These are phyloP conservation scores for Earliella scabrosa DNA, from an alignment of 1,284 basidiomycete species.

Conservation along the genomic window DNA sequence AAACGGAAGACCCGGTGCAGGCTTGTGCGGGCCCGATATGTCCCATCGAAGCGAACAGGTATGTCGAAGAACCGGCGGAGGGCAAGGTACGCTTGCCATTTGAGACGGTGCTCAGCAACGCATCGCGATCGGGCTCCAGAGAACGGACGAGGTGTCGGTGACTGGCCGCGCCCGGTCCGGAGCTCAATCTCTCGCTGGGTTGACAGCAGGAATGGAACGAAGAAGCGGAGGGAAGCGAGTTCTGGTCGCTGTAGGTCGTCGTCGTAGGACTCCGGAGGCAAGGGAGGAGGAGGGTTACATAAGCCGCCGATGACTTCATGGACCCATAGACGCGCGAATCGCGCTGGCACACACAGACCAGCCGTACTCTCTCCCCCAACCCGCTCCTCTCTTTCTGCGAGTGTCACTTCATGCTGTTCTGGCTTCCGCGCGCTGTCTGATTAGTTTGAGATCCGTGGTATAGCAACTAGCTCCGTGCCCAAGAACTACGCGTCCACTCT, in stretches of 20 bases:
- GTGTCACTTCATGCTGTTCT: slow-evolving; percentile 10
- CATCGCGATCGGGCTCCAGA: slow-evolving; percentile 36
- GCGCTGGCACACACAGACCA: not conserved
- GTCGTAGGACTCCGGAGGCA: too few relatives aligned
- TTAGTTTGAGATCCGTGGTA: not conserved
- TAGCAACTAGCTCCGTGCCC: slow-evolving; percentile 35
- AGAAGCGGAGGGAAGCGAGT: slow-evolving; percentile 50
- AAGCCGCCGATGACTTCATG: not conserved
- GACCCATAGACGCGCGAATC: slow-evolving; percentile 21
- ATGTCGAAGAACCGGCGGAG: slow-evolving; percentile 54
- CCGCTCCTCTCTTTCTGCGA: not conserved
- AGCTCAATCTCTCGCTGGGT: slow-evolving; percentile 52
- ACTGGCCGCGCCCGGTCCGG: slow-evolving; percentile 48
- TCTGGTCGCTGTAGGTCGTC: too few relatives aligned
- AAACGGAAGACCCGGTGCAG: too few relatives aligned
- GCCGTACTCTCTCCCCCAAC: not conserved
- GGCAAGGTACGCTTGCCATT: slow-evolving; percentile 84
- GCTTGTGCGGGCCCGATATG: too few relatives aligned
- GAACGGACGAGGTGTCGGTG: slow-evolving; percentile 64
- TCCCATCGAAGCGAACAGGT: too few relatives aligned
- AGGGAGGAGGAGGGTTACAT: not conserved
- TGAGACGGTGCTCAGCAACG: slow-evolving; percentile 69
- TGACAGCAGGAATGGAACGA: slow-evolving; percentile 60
- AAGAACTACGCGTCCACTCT: slow-evolving; percentile 43
- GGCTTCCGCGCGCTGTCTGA: not conserved